Conservation (phyloP, 805 yeast species). For the Ogataea nitratoaversa region DNA sequence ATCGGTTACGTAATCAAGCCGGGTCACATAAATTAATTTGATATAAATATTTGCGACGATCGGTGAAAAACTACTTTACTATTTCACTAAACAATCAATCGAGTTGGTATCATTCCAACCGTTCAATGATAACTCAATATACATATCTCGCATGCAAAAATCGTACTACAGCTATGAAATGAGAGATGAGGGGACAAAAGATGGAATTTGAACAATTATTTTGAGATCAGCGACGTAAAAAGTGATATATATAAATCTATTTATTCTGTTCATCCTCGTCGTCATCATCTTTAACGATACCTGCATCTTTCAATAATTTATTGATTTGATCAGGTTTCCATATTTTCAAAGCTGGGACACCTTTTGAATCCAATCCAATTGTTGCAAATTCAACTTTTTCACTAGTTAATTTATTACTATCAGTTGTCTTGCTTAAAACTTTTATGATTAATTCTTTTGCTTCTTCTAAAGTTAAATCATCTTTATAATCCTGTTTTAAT, state of each 20-base stretch:
- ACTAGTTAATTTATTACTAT: conserved; percentile 74
- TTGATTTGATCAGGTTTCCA: conserved; percentile 82
- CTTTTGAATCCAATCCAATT: conserved; percentile 44
- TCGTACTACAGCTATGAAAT: too few relatives aligned
- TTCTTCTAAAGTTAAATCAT: conserved; percentile 64
- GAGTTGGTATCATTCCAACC: too few relatives aligned
- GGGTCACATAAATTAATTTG: too few relatives aligned
- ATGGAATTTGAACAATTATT: not conserved
- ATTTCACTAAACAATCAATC: too few relatives aligned
- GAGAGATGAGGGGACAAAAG: not conserved
- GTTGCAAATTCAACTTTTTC: conserved; percentile 95
- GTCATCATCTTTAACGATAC: conserved; percentile 58
- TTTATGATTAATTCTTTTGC: conserved; percentile 87
- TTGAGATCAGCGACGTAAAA: not conserved
- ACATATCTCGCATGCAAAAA: too few relatives aligned
- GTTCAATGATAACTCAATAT: too few relatives aligned
- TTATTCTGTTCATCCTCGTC: conserved; percentile 34
- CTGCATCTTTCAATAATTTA: conserved; percentile 62
- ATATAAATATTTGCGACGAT: too few relatives aligned
- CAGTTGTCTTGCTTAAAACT: conserved; percentile 92
- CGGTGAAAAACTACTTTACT: too few relatives aligned
- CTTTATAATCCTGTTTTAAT: conserved; percentile 91
- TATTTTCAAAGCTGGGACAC: conserved; percentile 60
- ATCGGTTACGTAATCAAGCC: too few relatives aligned
- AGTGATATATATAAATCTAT: not conserved